Evolutionary conservation across 192 early-diverging fungal genomes (phyloP).

Genomic region (Geosiphon pyriformis): DNA sequence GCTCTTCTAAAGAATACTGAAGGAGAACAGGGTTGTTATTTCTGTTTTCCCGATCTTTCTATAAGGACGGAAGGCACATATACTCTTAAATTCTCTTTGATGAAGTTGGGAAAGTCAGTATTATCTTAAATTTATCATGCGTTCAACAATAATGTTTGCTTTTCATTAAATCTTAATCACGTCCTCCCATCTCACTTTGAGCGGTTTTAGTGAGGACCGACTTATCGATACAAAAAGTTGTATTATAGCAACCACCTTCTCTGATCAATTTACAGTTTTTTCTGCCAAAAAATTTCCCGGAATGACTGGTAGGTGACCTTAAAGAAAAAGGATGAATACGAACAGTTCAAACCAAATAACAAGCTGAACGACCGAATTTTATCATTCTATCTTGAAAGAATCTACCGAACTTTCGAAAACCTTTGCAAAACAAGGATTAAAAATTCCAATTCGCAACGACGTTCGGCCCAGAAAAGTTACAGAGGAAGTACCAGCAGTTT

Average conservation of each 20-base stretch:
- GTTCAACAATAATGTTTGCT: neutral
- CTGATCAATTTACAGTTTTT: slow-evolving; percentile 70
- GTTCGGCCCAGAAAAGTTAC: slow-evolving; percentile 31
- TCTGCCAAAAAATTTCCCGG: slow-evolving; percentile 81
- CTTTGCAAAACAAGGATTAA: slow-evolving; percentile 74
- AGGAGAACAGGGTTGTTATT: slow-evolving; percentile 64
- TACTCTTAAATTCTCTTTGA: slow-evolving; percentile 59
- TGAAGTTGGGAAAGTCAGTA: slow-evolving; percentile 59
- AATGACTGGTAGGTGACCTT: slow-evolving; percentile 61
- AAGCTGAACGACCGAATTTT: no score
- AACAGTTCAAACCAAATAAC: no score
- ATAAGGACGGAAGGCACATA: slow-evolving; percentile 72
- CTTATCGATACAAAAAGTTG: slow-evolving; percentile 42
- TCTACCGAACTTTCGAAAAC: slow-evolving; percentile 70
- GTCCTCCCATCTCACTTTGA: neutral
- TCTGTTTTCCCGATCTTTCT: slow-evolving; percentile 73
- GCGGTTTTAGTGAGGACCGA: slow-evolving; percentile 36
- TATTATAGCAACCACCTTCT: slow-evolving; percentile 50
- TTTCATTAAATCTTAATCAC: neutral
- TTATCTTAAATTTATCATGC: neutral
- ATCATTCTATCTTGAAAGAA: slow-evolving; percentile 39
- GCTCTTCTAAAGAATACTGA: slow-evolving; percentile 44
- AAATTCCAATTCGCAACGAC: slow-evolving; percentile 75
- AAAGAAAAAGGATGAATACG: neutral
- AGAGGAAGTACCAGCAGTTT: no score